Evolutionary conservation across 2,329 filamentous ascomycete genomes (phyloP), one percentile per base, ranked within the genome.

Genomic region (Bipolaris bicolor): DNA sequence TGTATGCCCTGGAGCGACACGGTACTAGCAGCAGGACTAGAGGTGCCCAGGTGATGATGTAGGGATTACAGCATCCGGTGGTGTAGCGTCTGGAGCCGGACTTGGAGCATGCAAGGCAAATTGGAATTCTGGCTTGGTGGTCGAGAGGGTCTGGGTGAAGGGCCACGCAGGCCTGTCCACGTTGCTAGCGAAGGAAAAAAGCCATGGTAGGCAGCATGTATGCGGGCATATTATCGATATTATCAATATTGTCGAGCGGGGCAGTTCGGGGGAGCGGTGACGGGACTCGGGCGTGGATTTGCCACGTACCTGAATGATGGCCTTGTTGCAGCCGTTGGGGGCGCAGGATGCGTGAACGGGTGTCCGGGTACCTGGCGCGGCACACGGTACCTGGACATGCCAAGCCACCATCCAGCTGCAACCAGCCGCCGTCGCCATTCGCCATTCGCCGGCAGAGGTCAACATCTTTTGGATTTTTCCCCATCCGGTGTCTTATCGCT

Each of bases 331-430:
- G 45, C 45, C 45, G 45, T 48, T 49, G 46, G 33, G 33, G 33
- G 33, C 36, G 45, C 45, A 48, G 45, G 45, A 48, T 49, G 46
- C 46, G 46, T 39, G 46, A 49, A 49, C 46, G 46, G 11, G 45
- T 37, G 31, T 39, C 46, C 46, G 46, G 46, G 46, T 49, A 49
- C 46, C 46, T 49, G 46, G 46, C 46, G 46, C 46, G 46, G 33
- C 46, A 13, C 44, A 33, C 44, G 44, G 44, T 34, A 15, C 29
- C 44, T 34, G 44, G 11, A 34, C 18, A 16, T 20, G 46, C 46
- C 46, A 36, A 49, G 46, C 15, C 46, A 15, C 46, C 33, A 49
- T 36, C 18, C 46, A 36, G 11, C 20, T 37, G 46, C 46, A 33
- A 16, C 9, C 13, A 13, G 46, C 46, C 46, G 15, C 11, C 46